Base-by-base conservation (phyloP, 139 green algal genomes). In the Chlamydomonas applanata region DNA sequence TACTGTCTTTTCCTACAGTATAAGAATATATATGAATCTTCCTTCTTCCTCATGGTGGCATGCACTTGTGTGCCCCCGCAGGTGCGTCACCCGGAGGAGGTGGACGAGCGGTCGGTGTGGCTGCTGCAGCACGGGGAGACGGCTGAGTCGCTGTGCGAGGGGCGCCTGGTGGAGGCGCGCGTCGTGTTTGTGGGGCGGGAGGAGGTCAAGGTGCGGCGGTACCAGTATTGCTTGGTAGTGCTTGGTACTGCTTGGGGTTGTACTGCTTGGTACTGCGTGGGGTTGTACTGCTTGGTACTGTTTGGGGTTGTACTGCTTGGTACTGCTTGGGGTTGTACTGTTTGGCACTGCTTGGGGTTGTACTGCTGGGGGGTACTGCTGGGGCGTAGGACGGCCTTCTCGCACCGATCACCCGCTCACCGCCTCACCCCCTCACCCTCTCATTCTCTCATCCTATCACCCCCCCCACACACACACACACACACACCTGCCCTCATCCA, bases 71-170 rank as follows among this genome's bases (percentile, higher is more conserved):
- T 11, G 11, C 40, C 7, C 11, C 11, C 40, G 7, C 40, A 49
- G 40, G 40, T 49, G 40, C 40, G 40, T 7, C 40, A 49, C 40
- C 40, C 40, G 7, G 40, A 49, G 40, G 40, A 49, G 40, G 40
- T 49, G 40, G n/a, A 63, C 56, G 56, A 63, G 24, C 24, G 56
- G 7, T 7, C 24, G 56, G 56, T 63, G 25, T 63, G 56, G 72
- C 92, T 73, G 56, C 67, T 91, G 76, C 72, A 85, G 69, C 49
- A 83, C 29, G 88, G 86, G 14, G 87, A 92, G 75, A 84, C 73
- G 0, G 16, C 62, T 0, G 76, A 88, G 35, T 67, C 71, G 4
- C 65, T 83, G 64, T 44, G 45, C 27, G 4, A 22, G 4, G 88
- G 89, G 9, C 74, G 77, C 1, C n/a, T 74, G 45, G 86, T 92